Conservation (phyloP, 1,284 basidiomycete species). For the Lignosus rhinocerotis region DNA sequence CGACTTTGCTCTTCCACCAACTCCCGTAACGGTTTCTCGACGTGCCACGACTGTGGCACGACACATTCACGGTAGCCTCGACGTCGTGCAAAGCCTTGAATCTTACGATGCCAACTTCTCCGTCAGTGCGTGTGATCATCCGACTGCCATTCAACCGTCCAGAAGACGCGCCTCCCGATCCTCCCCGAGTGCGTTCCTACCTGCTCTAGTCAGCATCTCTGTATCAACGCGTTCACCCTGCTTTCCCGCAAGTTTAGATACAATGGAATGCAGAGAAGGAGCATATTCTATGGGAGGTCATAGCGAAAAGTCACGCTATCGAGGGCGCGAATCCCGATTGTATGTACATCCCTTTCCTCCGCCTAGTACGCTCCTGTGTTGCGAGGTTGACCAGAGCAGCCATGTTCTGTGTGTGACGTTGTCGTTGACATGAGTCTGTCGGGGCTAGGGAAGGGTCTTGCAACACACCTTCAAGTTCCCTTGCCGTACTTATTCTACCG, state of each 20-base stretch:
- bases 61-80: too few species aligned
- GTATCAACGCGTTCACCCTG: neutral
- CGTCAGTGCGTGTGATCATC: slow-evolving; percentile 59
- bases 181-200: slow-evolving; percentile 56
- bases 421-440: neutral
- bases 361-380: neutral
- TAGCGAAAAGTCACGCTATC: slow-evolving; percentile 68
- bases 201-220: neutral
- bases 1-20: too few species aligned
- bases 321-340: slow-evolving; percentile 74
- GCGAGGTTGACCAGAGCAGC: neutral
- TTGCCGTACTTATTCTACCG: slow-evolving; percentile 80
- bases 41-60: too few species aligned
- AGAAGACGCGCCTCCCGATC: slow-evolving; percentile 60
- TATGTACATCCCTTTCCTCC: slow-evolving; percentile 38
- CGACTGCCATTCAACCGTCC: slow-evolving; percentile 75
- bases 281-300: slow-evolving; percentile 79
- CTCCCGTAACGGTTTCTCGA: too few species aligned
- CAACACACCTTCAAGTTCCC: slow-evolving; percentile 74
- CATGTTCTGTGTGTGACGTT: neutral
- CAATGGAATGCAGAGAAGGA: slow-evolving; percentile 83
- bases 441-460: slow-evolving; percentile 73
- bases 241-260: slow-evolving; percentile 48
- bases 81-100: too few species aligned
- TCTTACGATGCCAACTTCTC: neutral